Base-by-base conservation (phyloP, 129 eudicot genomes). In the Saussurea involucrata region DNA sequence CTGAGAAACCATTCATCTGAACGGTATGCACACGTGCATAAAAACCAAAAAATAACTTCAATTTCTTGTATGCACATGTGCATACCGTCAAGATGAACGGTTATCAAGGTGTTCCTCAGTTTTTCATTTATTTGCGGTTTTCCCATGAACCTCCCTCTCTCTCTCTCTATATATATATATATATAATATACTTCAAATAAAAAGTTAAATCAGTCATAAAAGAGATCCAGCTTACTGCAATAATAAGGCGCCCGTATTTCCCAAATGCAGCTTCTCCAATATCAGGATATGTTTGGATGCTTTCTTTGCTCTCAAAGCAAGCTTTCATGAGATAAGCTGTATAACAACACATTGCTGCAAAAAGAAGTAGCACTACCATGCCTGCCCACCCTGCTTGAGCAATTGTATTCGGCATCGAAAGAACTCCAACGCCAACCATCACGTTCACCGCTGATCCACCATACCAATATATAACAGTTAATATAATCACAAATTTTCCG, bases 201-300 rank as follows among this genome's bases (percentile, higher is more conserved):
- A 1, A 2, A 0, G 27, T 33, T 13, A 24, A 24, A 3, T 17
- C 34, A 24, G 44, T 34, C 24, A 57, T 80, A 4, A 44, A 44
- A 44, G 18, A 44, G 18, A 49, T 49, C 21, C 21, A 49, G 5
- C 97, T 87, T 78, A 93, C 96, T 27, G 97, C 87, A 73, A 93
- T 68, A 17, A 87, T 24, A 80, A 93, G 83, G 34, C 98, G 97
- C 3, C 98, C 98, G n/a, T 84, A 85, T 85, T 80, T 90, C 68
- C 98, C 98, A 86, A 93, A 91, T 57, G 98, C 98, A 66, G 98
- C 98, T 81, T 93, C 97, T 77, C 98, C 98, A 49, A 91, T 86
- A 69, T 91, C 98, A 6, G 96, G 93, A 83, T 83, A 93, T 7
- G 91, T 84, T 55, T 85, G 46, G 27, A 93, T 86, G 22, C 84